Evolutionary conservation across 208 protist species (phyloP), one percentile per base, ranked within the genome.

Genomic region (Leishmania aethiopica): DNA sequence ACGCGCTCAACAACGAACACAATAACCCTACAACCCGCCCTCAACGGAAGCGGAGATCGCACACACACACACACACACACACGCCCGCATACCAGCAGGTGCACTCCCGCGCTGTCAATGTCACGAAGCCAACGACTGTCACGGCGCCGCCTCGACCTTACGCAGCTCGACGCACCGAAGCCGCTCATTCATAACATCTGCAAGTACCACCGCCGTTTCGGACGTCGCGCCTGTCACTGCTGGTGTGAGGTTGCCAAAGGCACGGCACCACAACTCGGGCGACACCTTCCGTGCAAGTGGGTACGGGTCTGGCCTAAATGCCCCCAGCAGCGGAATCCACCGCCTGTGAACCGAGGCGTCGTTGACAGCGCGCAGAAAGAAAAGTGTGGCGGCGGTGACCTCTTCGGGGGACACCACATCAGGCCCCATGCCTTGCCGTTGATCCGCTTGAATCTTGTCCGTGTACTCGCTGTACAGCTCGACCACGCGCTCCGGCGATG

Each of bases 331-430:
- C 55, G 86, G 86, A n/a, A 91, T 37, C 83, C 82, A 79, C 37
- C 83, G 77, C 55, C 75, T 80, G 67, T 88, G 84, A 45, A 89
- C 59, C 2, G 67, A 77, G 19, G 84, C 87, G 53, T 90, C 89
- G 74, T 97, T 95, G 40, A 95, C 60, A 17, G 87, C 86, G 60
- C 84, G 82, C 40, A 97, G 80, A 51, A 96, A 86, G 59, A 88
- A 87, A 25, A 94, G 76, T 22, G 93, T 96, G 7, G 94, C 92
- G 0, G 88, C 91, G 28, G 80, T 67, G 8, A 97, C 94, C 72
- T 93, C 90, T 15, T 35, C 74, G 17, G 80, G 60, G 0, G 87
- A 40, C 25, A 93, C 85, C 45, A 85, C 82, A 19, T 88, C 77
- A 51, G 77, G 3, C 1, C 32, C 86, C 13, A 75, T 78, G 37